Conservation (phyloP, 495 filamentous ascomycete species). For the Aspergillus egyptiacus region DNA sequence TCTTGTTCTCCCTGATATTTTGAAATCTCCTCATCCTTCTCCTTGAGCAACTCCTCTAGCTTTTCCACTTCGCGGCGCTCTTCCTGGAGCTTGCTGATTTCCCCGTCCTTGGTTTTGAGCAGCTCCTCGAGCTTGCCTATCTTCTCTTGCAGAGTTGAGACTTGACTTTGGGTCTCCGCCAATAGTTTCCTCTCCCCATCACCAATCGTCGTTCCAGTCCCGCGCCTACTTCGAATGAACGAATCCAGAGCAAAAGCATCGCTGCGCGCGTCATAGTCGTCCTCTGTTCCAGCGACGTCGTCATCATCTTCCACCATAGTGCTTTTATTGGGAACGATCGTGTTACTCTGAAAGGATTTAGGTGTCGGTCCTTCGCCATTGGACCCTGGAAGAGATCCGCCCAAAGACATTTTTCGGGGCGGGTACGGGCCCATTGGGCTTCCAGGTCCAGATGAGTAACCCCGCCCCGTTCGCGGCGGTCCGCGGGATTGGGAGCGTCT, state of each 20-base stretch:
- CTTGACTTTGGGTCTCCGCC: conserved; percentile 70
- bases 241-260: conserved; percentile 60
- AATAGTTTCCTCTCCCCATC: conserved; percentile 66
- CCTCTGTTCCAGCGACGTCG: conserved; percentile 52
- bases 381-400: conserved; percentile 35
- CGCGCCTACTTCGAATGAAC: conserved; percentile 50
- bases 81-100: conserved; percentile 42
- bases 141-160: conserved; percentile 67
- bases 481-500: conserved; percentile 40
- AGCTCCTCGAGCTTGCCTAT: conserved; percentile 62
- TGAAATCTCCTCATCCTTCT: conserved; percentile 48
- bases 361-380: conserved; percentile 59
- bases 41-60: conserved; percentile 51
- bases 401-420: conserved; percentile 42
- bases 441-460: conserved; percentile 38
- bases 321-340: conserved; percentile 94
- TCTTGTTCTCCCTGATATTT: conserved; percentile 32
- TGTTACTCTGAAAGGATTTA: conserved; percentile 92
- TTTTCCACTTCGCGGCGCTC: conserved; percentile 48
- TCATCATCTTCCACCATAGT: conserved; percentile 98
- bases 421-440: conserved; percentile 36
- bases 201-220: conserved; percentile 43
- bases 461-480: conserved; percentile 32
- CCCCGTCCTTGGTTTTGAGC: conserved; percentile 52
- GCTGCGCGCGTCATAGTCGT: conserved; percentile 57